phyloP scores from a whole-genome alignment of 441 rosid species.

The Gossypium schwendimanii region DNA sequence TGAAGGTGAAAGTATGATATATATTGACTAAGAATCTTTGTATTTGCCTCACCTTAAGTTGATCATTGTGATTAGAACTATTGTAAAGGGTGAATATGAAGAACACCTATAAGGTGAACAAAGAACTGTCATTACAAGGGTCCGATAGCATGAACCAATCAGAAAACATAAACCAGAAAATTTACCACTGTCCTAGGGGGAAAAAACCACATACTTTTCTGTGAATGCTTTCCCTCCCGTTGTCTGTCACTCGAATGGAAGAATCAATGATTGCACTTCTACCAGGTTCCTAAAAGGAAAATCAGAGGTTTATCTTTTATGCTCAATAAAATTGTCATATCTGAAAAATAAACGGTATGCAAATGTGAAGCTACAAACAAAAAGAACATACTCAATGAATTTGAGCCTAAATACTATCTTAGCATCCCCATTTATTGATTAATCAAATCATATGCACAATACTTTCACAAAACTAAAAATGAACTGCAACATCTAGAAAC shows the following conservation, averaged over 20 bases:
- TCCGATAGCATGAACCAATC: constrained; percentile 3
- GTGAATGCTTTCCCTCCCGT: constrained; percentile 90
- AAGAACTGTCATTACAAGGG: constrained; percentile 12
- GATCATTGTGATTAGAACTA: constrained; percentile 81
- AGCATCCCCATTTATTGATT: neutral
- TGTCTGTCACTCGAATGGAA: constrained; percentile 84
- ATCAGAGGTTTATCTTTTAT: constrained; percentile 10
- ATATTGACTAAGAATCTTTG: constrained; percentile 4
- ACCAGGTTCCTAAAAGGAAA: constrained; percentile 50
- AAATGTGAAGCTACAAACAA: neutral
- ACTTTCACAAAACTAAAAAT: neutral
- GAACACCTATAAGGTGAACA: constrained; percentile 56
- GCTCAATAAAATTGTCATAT: neutral
- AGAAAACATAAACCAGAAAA: constrained; percentile 10
- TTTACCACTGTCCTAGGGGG: neutral
- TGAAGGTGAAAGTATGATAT: constrained; percentile 13
- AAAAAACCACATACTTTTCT: constrained; percentile 53
- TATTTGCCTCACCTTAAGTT: constrained; percentile 75
- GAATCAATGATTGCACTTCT: constrained; percentile 82
- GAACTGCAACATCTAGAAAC: constrained; percentile 4
- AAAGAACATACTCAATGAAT: constrained; percentile 5
- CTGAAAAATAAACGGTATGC: neutral
- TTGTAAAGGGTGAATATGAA: constrained; percentile 83
- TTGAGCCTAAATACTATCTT: neutral
- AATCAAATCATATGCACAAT: neutral